Percentiles rank a stretch among this genome's conserved stretches.
phyloP scores from a whole-genome alignment of 2,329 filamentous ascomycete species.

The Stemphylium beticola region DNA sequence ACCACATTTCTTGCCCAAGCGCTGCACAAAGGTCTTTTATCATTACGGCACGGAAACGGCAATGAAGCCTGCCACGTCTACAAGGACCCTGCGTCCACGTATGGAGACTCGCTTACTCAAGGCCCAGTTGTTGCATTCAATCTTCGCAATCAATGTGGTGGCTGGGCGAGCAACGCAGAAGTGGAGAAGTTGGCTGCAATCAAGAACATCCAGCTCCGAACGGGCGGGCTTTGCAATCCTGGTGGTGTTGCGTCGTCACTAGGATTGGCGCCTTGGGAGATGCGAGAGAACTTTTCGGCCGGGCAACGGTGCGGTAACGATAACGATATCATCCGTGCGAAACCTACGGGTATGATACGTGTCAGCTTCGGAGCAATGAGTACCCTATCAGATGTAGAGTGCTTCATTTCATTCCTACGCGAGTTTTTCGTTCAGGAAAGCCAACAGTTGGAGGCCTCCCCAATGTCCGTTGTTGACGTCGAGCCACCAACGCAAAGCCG shows the following conservation, averaged over 20 bases:
- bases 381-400: conserved; percentile 73
- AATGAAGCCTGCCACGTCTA: conserved; percentile 71
- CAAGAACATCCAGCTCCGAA: conserved; percentile 82
- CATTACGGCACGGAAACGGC: conserved; percentile 73
- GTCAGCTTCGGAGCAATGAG: conserved; percentile 92
- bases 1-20: conserved; percentile 67
- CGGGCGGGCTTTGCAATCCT: conserved; percentile 90
- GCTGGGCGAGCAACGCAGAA: conserved; percentile 81
- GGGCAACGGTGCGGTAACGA: conserved; percentile 86
- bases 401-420: conserved; percentile 71
- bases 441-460: conserved; percentile 17
- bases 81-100: conserved; percentile 49
- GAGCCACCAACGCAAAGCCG: conserved; percentile 38
- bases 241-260: conserved; percentile 80
- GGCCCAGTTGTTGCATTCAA: conserved; percentile 89
- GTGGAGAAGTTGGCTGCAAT: conserved; percentile 85
- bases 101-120: conserved; percentile 55
- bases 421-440: conserved; percentile 52
- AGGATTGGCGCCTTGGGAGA: conserved; percentile 77
- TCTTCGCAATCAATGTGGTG: conserved; percentile 69
- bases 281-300: conserved; percentile 81
- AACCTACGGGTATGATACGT: conserved; percentile 85
- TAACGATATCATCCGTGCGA: conserved; percentile 80
- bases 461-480: conserved; percentile 25
- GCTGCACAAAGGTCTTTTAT: conserved; percentile 64